A percentile compares a stretch with the other conserved stretches of the same genome.
Conservation (phyloP, 495 filamentous ascomycete genomes). For the Hypoxylon lenormandii region DNA sequence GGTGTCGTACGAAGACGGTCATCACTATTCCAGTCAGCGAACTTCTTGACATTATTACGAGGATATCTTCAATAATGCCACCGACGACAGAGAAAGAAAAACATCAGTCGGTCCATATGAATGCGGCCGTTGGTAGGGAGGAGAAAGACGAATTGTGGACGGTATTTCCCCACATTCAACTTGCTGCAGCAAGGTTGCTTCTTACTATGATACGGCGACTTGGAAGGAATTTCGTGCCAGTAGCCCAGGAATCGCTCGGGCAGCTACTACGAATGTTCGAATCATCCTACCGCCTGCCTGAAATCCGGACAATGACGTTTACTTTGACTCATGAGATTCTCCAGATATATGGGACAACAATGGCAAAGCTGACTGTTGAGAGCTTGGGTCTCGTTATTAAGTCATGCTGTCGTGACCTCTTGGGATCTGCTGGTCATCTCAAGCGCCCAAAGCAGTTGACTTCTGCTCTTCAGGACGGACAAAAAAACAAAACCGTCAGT, state of each 20-base stretch:
- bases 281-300: conserved; percentile 67
- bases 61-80: conserved; percentile 74
- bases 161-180: conserved; percentile 78
- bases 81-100: conserved; percentile 56
- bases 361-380: conserved; percentile 71
- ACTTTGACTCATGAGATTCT: conserved; percentile 68
- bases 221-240: conserved; percentile 62
- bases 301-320: conserved; percentile 72
- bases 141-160: conserved; percentile 80
- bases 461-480: conserved; percentile 43
- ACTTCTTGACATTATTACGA: conserved; percentile 72
- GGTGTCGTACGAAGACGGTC: conserved; percentile 67
- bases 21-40: conserved; percentile 73
- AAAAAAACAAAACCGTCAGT: conserved; percentile 50
- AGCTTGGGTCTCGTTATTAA: conserved; percentile 69
- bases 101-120: conserved; percentile 62
- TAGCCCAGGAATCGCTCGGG: conserved; percentile 71
- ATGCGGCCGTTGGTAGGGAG: conserved; percentile 76
- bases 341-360: conserved; percentile 68
- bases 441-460: conserved; percentile 43
- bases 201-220: conserved; percentile 66
- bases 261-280: conserved; percentile 76
- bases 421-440: conserved; percentile 60
- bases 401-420: conserved; percentile 72
- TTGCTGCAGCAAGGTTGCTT: conserved; percentile 71